phyloP scores from a whole-genome alignment of 1,284 basidiomycete genomes.

The Naganishia liquefaciens region DNA sequence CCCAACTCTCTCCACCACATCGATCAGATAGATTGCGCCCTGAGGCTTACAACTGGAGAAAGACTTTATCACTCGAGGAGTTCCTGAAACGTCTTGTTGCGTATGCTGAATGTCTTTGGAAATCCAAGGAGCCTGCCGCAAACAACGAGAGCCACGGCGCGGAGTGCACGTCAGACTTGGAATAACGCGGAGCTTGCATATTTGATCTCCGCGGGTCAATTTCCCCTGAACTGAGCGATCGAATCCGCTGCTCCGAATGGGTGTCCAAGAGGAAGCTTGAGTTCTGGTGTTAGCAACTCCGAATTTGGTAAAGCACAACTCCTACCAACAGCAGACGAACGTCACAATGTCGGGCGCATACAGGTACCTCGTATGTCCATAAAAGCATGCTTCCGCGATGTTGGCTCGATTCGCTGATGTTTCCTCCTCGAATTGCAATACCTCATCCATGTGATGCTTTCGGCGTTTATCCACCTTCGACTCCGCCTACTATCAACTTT shows the following conservation, averaged over 20 bases:
- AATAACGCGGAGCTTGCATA: no score
- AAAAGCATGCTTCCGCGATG: background rate
- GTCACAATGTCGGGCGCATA: slow-evolving; percentile 42
- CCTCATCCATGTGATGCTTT: slow-evolving; percentile 9
- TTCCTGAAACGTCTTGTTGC: no score
- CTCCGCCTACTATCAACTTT: background rate
- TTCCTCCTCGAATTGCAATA: background rate
- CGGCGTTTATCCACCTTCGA: background rate
- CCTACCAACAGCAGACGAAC: background rate
- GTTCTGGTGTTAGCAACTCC: background rate
- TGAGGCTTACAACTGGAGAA: no score
- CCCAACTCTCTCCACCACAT: no score
- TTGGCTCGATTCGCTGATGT: background rate
- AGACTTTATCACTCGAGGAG: no score
- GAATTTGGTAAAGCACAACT: background rate
- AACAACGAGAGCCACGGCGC: no score
- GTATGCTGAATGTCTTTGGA: no score
- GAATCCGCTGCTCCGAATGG: slow-evolving; percentile 3
- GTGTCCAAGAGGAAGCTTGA: background rate
- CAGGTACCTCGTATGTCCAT: slow-evolving; percentile 42
- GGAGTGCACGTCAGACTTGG: no score
- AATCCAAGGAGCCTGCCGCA: no score
- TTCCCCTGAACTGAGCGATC: slow-evolving; percentile 11
- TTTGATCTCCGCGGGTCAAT: no score
- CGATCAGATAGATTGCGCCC: no score